Percentiles rank a stretch among this genome's conserved stretches.
phyloP scores from a whole-genome alignment of 345 rosid species.

The Tarenaya hassleriana region DNA sequence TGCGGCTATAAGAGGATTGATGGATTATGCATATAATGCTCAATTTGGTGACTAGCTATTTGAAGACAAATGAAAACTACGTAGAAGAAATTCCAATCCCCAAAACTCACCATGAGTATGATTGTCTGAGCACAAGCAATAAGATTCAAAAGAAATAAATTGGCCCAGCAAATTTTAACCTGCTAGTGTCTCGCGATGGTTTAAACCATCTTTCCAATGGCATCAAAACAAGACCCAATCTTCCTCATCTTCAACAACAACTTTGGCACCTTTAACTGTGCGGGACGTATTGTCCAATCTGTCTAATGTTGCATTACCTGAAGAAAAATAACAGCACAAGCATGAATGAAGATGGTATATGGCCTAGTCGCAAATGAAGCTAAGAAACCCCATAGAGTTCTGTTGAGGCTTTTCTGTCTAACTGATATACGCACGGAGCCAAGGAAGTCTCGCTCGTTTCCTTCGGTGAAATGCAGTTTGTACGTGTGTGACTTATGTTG shows the following conservation, averaged over 20 bases:
- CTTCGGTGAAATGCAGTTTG: no score
- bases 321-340: conserved; percentile 15
- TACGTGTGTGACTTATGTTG: no score
- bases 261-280: conserved; percentile 83
- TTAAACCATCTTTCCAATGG: conserved; percentile 73
- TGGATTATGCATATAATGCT: no score
- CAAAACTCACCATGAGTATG: neutral
- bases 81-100: no score
- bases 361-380: conserved; percentile 7
- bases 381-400: conserved; percentile 3
- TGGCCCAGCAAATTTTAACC: conserved; percentile 37
- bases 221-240: conserved; percentile 47
- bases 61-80: no score
- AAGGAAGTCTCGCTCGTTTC: no score
- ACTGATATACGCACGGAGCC: no score
- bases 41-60: no score
- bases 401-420: conserved; percentile 3
- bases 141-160: conserved; percentile 2
- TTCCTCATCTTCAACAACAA: conserved; percentile 68
- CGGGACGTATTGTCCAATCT: conserved; percentile 71
- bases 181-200: conserved; percentile 43
- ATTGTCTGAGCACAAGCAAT: conserved; percentile 7
- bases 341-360: conserved; percentile 5
- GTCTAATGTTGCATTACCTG: conserved; percentile 64
- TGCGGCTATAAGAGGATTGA: no score